Evolutionary conservation across 768 basidiomycete species (phyloP).

Genomic region (Pisolithus microcarpus): DNA sequence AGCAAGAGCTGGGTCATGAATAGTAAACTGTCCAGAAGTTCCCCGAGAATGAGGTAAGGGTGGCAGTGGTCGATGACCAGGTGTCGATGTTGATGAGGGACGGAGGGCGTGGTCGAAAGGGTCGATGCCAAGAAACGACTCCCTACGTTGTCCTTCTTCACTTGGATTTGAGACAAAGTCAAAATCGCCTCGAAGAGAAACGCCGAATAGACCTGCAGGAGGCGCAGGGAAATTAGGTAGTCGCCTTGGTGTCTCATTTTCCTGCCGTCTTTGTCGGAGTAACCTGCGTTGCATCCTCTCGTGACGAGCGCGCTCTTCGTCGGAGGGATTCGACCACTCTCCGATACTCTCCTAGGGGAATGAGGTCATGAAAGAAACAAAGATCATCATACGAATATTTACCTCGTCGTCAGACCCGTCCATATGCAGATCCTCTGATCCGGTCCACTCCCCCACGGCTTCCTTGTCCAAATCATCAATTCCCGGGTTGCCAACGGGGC

Average conservation of each 20-base stretch:
- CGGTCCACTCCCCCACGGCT: conserved; percentile 70
- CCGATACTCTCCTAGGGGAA: conserved; percentile 59
- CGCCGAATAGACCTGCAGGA: conserved; percentile 44
- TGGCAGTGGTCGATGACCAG: conserved; percentile 45
- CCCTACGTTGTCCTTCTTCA: conserved; percentile 52
- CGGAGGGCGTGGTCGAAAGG: conserved; percentile 40
- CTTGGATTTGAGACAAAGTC: conserved; percentile 85
- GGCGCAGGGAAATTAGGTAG: conserved; percentile 78
- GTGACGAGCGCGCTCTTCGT: conserved; percentile 77
- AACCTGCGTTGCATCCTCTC: conserved; percentile 56
- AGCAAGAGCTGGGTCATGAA: conserved; percentile 52
- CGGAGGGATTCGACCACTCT: conserved; percentile 88
- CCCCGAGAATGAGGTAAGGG: conserved; percentile 60
- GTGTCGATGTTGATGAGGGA: conserved; percentile 37
- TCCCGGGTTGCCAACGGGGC: conserved; percentile 25
- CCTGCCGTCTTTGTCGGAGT: conserved; percentile 40
- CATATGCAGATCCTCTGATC: conserved; percentile 61
- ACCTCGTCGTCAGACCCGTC: conserved; percentile 69
- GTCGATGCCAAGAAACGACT: conserved; percentile 40
- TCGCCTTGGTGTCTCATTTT: conserved; percentile 59
- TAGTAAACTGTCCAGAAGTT: conserved; percentile 53
- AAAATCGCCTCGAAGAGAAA: conserved; percentile 41
- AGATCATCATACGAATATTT: conserved; percentile 9
- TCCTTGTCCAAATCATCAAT: conserved; percentile 32
- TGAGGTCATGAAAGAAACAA: conserved; percentile 3